Base-by-base conservation (phyloP, 2,329 filamentous ascomycete species). In the Fusarium sp. region DNA sequence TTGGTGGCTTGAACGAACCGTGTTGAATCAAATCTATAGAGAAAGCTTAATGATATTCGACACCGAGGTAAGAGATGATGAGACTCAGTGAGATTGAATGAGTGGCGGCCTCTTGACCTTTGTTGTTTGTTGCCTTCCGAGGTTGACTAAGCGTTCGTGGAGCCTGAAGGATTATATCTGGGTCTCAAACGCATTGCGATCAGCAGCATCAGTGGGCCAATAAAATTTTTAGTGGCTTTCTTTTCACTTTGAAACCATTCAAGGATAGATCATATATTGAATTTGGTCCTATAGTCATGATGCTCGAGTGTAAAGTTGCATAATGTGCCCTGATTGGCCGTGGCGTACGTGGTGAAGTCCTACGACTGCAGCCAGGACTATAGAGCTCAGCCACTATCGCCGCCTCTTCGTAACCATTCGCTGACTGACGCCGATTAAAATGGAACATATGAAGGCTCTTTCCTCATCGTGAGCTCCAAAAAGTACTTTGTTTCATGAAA, bases 71-170 rank as follows among this genome's bases (percentile, higher is more conserved):
- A 16, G 21, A 1, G 2, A 23, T 2, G 29, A 35, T n/a, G 8
- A 16, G 19, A 21, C 5, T 10, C 10, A 11, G 16, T 23, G 11
- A 7, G 23, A 41, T 14, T 23, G 35, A 29, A 29, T 21, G 9
- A 31, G 9, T 14, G 37, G n/a, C 23, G 5, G 23, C n/a, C 12
- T 48, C 11, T 21, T 19, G 18, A 51, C 4, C 4, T n/a, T 38
- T 42, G 18, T 9, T 35, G 16, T 33, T 33, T 6, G 23, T 38
- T 3, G 31, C n/a, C 15, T 37, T 31, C 16, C 4, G 12, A 8
- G 14, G 19, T 51, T 63, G 55, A 63, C 55, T 63, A 60, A 63
- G 60, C 44, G 19, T 2, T 12, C 44, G 44, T 63, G 60, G 60
- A 37, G 55, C 55, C 3, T n/a, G 55, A 39, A 57, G 31, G 54